Evolutionary conservation across 805 yeast species (phyloP).

Genomic region (Saccharomycopsis sp.): DNA sequence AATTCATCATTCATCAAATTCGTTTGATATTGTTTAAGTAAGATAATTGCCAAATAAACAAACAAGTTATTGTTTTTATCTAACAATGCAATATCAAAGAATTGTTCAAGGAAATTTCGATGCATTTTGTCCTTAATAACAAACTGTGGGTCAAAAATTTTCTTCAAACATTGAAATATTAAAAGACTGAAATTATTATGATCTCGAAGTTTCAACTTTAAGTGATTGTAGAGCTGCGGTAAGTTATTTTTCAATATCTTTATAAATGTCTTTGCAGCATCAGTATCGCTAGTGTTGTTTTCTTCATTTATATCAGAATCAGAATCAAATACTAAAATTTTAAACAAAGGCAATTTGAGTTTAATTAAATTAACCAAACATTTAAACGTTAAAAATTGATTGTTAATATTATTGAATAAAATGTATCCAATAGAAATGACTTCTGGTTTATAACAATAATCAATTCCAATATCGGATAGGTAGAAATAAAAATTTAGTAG

Average conservation of each 20-base stretch:
- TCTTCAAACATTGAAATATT: slow-evolving; percentile 4
- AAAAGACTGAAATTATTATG: slow-evolving; percentile 5
- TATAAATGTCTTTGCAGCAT: slow-evolving; percentile 15
- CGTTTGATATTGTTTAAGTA: slow-evolving; percentile 16
- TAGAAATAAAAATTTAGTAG: slow-evolving; percentile 18
- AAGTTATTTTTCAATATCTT: slow-evolving; percentile 10
- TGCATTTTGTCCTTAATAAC: slow-evolving; percentile 9
- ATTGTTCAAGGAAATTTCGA: slow-evolving; percentile 10
- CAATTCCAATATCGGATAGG: slow-evolving; percentile 15
- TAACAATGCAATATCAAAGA: slow-evolving; percentile 16
- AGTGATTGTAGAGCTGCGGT: slow-evolving; percentile 11
- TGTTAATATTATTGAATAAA: slow-evolving; percentile 11
- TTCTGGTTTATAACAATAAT: slow-evolving; percentile 10
- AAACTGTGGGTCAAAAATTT: slow-evolving; percentile 8
- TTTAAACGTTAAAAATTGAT: slow-evolving; percentile 16
- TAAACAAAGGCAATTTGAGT: slow-evolving; percentile 14
- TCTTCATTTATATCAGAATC: slow-evolving; percentile 1
- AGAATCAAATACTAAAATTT: slow-evolving; percentile 1
- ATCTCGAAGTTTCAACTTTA: neutral
- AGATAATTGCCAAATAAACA: slow-evolving; percentile 13
- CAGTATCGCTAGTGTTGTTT: neutral
- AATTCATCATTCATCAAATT: slow-evolving; percentile 10
- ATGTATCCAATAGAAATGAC: slow-evolving; percentile 11
- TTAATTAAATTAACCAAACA: slow-evolving; percentile 15
- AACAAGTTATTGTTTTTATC: slow-evolving; percentile 18